Evolutionary conservation across 176 grass and related monocot species (phyloP).

Genomic region (Musa itinerans): DNA sequence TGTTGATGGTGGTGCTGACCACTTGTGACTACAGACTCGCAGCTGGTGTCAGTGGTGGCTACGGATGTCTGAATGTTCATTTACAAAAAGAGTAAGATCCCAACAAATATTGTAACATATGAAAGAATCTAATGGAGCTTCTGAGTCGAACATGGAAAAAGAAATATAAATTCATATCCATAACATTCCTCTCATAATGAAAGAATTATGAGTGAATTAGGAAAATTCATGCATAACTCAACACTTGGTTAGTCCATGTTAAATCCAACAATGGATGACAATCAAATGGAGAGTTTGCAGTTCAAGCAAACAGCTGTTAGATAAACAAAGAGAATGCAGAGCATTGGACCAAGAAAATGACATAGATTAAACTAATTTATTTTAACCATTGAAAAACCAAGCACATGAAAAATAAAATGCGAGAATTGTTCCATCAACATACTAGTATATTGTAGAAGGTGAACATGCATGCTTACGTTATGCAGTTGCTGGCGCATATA

Average conservation of each 20-base stretch:
- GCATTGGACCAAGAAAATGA: no score
- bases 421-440: no score
- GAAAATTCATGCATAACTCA: no score
- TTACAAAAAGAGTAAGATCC: background rate
- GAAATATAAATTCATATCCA: background rate
- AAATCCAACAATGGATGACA: no score
- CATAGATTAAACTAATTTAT: no score
- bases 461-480: constrained; percentile 34
- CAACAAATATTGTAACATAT: background rate
- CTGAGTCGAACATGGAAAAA: background rate
- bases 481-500: constrained; percentile 56
- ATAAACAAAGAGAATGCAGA: no score
- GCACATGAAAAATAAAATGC: background rate
- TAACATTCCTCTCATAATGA: no score
- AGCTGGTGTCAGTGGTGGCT: constrained; percentile 97
- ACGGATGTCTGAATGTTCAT: constrained; percentile 43
- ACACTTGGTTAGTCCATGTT: no score
- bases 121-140: background rate
- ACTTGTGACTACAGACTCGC: constrained; percentile 95
- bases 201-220: no score
- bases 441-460: background rate
- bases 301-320: no score
- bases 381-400: no score
- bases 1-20: constrained; percentile 83
- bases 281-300: no score